Evolutionary conservation across 495 filamentous ascomycete genomes (phyloP), one percentile per base, ranked within the genome.

Genomic region (Diplogelasinospora grovesii): DNA sequence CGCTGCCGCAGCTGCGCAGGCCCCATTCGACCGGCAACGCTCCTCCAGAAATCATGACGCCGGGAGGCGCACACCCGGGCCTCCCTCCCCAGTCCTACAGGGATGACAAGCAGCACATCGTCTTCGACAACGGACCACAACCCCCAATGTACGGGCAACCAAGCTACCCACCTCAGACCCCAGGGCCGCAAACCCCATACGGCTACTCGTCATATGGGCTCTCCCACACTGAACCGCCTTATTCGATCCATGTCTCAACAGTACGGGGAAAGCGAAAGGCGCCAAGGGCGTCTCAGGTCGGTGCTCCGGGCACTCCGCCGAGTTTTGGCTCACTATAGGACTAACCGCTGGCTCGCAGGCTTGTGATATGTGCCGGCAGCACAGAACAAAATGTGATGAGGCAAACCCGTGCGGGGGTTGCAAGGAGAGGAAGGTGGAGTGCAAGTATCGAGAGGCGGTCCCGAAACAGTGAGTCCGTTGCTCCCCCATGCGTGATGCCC

Each of bases 341-440:
- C 61, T 66, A 50, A 63, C 53, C 31, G 22, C 25, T 33, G 40
- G 23, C 43, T 7, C 25, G n/a, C 57, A 83, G 72, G 81, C 81
- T 22, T 85, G 81, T 57, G 79, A 85, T 46, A 73, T 71, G 51
- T 85, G 81, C 61, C 70, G 81, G 34, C 63, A 70, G 39, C 66
- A 81, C n/a, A 85, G 83, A 55, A 78, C 79, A 20, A 83, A 82
- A 59, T 85, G 81, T 54, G 78, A 83, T 42, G 81, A 85, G 64
- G 65, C 66, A 37, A 79, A 71, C 56, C 79, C 74, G 3, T 78
- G 74, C 49, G 69, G 67, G 28, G 74, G 67, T 28, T 78, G 74
- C 45, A 66, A 65, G 35, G 74, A 78, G 43, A 78, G 76, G 46
- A 68, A 66, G 29, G 57, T 75, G 6, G 65, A 73, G 15, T 85